Evolutionary conservation across 148 eudicot species (phyloP), one percentile per base, ranked within the genome.

Genomic region (Tetragonia tetragonoides): DNA sequence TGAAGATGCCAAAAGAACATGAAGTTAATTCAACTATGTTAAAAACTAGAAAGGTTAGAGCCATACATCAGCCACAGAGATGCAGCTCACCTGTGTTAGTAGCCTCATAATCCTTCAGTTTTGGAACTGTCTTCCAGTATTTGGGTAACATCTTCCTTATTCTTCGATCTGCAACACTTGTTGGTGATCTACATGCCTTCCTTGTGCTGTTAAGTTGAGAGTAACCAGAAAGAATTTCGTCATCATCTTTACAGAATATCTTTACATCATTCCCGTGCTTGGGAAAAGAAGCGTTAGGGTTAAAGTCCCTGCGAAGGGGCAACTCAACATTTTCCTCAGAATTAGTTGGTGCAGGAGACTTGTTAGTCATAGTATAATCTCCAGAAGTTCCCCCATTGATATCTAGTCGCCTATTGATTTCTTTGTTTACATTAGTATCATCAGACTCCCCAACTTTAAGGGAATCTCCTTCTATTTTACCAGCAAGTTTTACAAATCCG

Each of bases 111-210:
- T 88, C 92, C 86, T 84, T 89, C 88, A 87, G 70, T 78, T 87
- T 93, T 10, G 97, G 95, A 86, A 85, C 92, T 41, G 77, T 84
- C 77, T 91, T 92, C 98, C 98, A 90, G 86, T 86, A 89, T 81
- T 85, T 90, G 57, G 98, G 88, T 3, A 87, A 59, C 76, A 91
- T 76, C 85, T 91, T 93, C 85, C 88, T 87, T 80, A 90, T 80
- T 69, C 86, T 84, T 53, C 82, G 81, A 81, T 91, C 92, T 53
- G 85, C 89, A 62, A 40, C 68, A 56, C 81, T 80, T 3, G 86
- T 76, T 42, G 83, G 89, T 40, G 88, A 84, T 82, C 89, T 83
- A 56, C 68, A 81, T 77, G 87, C 88, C 92, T 86, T 89, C 68
- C 79, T 78, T 79, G 82, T 87, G 82, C 86, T 79, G 70, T 84